These are phyloP conservation scores for Candida buenavistaensis DNA, from an alignment of 1,139 yeast genomes.

Conservation along the genomic window DNA sequence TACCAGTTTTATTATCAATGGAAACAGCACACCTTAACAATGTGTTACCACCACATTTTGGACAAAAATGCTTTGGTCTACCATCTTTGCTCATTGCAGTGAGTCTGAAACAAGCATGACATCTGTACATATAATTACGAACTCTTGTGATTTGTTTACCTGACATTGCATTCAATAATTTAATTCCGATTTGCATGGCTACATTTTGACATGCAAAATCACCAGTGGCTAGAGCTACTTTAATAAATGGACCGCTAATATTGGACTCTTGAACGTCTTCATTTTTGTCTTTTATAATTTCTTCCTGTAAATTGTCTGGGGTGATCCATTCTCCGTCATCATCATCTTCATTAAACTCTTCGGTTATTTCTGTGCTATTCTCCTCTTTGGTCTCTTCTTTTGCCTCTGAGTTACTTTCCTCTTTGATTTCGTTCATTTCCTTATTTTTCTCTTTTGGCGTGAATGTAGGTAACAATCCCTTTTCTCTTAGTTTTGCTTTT, in stretches of 20 bases:
- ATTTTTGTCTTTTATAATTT: slow-evolving; percentile 62
- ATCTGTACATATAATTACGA: slow-evolving; percentile 89
- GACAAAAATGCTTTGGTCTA: slow-evolving; percentile 82
- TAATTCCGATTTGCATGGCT: slow-evolving; percentile 84
- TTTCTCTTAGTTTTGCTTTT: slow-evolving; percentile 36
- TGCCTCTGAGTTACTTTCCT: too few species aligned
- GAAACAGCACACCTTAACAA: slow-evolving; percentile 88
- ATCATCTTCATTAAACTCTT: slow-evolving; percentile 56
- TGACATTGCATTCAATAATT: slow-evolving; percentile 79
- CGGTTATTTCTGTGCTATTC: slow-evolving; percentile 21
- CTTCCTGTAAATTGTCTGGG: slow-evolving; percentile 74
- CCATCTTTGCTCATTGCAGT: slow-evolving; percentile 78
- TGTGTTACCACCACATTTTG: slow-evolving; percentile 94
- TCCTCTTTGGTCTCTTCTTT: too few species aligned
- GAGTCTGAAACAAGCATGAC: slow-evolving; percentile 93
- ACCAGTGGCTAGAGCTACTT: slow-evolving; percentile 87
- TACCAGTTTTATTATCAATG: slow-evolving; percentile 76
- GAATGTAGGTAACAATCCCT: slow-evolving; percentile 6
- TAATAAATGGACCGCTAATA: slow-evolving; percentile 35
- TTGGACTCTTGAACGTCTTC: slow-evolving; percentile 39
- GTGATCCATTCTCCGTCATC: slow-evolving; percentile 98
- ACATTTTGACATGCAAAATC: slow-evolving; percentile 98
- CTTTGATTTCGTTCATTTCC: slow-evolving; percentile 5
- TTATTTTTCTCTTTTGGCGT: too few species aligned
- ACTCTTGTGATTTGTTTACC: slow-evolving; percentile 85